These are phyloP conservation scores for Fusarium palustre DNA, from an alignment of 2,329 filamentous ascomycete species.

Conservation along the genomic window DNA sequence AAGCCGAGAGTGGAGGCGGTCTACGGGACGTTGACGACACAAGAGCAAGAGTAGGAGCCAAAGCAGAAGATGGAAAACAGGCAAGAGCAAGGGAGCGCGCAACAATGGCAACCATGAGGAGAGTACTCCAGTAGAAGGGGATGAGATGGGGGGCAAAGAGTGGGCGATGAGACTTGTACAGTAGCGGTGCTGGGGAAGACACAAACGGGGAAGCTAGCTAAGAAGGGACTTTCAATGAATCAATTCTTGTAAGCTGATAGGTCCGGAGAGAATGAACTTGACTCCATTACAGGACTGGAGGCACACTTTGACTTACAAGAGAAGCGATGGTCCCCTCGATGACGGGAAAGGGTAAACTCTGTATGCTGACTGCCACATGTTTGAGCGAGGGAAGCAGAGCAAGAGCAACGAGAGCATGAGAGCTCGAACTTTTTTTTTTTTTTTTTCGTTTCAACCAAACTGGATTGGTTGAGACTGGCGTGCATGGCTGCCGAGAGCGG, in stretches of 20 bases:
- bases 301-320: conserved; percentile 25
- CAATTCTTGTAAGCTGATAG: conserved; percentile 45
- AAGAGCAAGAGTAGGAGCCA: conserved; percentile 23
- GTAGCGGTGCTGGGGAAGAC: conserved; percentile 37
- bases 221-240: conserved; percentile 41
- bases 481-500: conserved; percentile 54
- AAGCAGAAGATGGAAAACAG: neutral
- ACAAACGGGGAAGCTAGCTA: conserved; percentile 38
- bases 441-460: conserved; percentile 46
- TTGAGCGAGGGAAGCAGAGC: conserved; percentile 24
- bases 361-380: conserved; percentile 25
- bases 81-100: conserved; percentile 38
- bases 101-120: conserved; percentile 34
- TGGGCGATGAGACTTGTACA: conserved; percentile 34
- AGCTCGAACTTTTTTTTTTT: conserved; percentile 53
- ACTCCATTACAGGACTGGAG: conserved; percentile 27
- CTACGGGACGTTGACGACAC: conserved; percentile 44
- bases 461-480: conserved; percentile 51
- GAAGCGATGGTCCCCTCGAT: conserved; percentile 27
- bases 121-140: conserved; percentile 25
- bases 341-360: conserved; percentile 24
- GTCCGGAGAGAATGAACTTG: conserved; percentile 15
- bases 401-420: conserved; percentile 45
- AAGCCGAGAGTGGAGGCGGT: conserved; percentile 45
- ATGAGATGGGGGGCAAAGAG: conserved; percentile 39